Evolutionary conservation across 768 basidiomycete species (phyloP), one percentile per base, ranked within the genome.

Genomic region (Termitomyces sp.): DNA sequence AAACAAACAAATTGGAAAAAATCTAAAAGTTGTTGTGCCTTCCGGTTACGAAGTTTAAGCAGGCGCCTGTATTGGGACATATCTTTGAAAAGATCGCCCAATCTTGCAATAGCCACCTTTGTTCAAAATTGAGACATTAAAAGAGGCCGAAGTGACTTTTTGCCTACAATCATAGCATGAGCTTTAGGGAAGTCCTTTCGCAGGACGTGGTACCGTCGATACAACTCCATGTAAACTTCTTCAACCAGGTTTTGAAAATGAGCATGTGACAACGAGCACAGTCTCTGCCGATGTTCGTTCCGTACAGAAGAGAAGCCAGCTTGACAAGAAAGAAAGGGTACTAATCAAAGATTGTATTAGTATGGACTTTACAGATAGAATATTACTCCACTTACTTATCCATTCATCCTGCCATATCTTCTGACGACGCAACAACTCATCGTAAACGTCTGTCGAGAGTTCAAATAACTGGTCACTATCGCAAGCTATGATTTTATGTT

Each of bases 1-100:
- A 20, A 9, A 50, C 56, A 45, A 14, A 64, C 63, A 47, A 31
- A 58, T 12, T 64, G 63, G 40, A 64, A 64, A 14, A 47, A 46
- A 50, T 64, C 57, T 10, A 64, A 53, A 43, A 64, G 53, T 17
- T 55, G 45, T 29, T 64, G 60, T 0, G 63, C 63, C 11, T 58
- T 32, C 4, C 9, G 15, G 12, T 43, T 57, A 5, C 25, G 60
- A 38, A 46, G 8, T 0, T 36, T 34, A 14, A 61, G 37, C 4
- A 64, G 46, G 20, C 29, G 14, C n/a, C 55, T 59, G 36, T 64
- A 64, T 36, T 56, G 60, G 3, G 48, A 5, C 12, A 58, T 14
- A 34, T 61, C 37, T 9, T 49, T 8, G 40, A 64, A 49, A 11
- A 64, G 56, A 25, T n/a, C 42, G 11, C 46, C 20, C 1, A 61